A percentile compares a stretch with the other conserved stretches of the same genome.
Evolutionary conservation across 169 alveolate genomes (phyloP).

Genomic region (Plasmodium vivax): DNA sequence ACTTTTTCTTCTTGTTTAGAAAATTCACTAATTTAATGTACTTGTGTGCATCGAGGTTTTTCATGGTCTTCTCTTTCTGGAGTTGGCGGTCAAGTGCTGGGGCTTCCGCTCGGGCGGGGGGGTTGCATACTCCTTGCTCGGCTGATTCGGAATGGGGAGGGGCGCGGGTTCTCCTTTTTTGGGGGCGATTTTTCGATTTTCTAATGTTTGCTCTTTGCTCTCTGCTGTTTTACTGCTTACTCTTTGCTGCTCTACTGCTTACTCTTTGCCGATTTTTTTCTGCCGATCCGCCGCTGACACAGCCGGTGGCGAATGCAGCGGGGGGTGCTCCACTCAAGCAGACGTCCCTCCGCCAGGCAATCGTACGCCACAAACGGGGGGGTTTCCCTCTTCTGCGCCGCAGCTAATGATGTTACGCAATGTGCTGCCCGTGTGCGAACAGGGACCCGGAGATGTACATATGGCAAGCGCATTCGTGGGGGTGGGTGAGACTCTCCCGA

Average conservation of each 20-base stretch:
- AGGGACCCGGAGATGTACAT: neutral
- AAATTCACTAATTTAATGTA: constrained; percentile 27
- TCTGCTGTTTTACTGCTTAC: neutral
- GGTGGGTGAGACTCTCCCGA: neutral
- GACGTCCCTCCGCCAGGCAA: neutral
- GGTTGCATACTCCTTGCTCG: neutral
- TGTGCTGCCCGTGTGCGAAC: neutral
- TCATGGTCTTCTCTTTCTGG: constrained; percentile 6
- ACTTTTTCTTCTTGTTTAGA: constrained; percentile 37
- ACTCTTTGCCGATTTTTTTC: neutral
- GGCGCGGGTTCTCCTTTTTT: neutral
- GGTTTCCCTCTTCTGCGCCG: neutral
- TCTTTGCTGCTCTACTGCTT: neutral
- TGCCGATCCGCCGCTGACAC: neutral
- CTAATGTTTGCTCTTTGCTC: neutral
- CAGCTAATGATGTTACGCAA: neutral
- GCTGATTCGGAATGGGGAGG: neutral
- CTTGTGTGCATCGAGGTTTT: constrained; percentile 49
- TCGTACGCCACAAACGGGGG: neutral
- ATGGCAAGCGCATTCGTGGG: neutral
- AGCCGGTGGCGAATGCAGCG: neutral
- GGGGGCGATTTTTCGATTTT: too few species aligned
- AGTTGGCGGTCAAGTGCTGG: neutral
- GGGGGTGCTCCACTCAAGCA: neutral
- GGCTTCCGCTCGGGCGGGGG: neutral